Percentiles rank a stretch among this genome's conserved stretches.
Conservation (phyloP, 768 basidiomycete species). For the Rhizopogon roseolus region DNA sequence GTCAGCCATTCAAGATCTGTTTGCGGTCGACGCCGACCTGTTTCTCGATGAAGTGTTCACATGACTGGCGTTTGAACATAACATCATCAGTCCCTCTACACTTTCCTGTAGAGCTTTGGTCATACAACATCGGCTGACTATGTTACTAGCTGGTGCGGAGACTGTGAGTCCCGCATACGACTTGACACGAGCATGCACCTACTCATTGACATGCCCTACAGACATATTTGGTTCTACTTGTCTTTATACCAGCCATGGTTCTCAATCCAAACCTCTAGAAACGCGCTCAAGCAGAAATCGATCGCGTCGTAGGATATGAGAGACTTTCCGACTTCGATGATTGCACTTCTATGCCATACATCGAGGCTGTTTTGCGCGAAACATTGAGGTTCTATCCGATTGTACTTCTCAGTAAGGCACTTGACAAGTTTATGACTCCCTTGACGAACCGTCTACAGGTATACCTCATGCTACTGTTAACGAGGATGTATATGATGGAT, state of each 20-base stretch:
- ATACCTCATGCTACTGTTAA: slow-evolving; percentile 3
- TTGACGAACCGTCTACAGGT: slow-evolving; percentile 6
- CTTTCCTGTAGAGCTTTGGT: too few species aligned
- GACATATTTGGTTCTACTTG: slow-evolving; percentile 6
- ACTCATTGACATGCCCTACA: background rate
- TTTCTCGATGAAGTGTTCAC: too few species aligned
- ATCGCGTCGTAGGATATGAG: slow-evolving; percentile 5
- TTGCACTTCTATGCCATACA: too few species aligned
- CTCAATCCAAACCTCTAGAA: slow-evolving; percentile 8
- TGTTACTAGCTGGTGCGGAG: background rate
- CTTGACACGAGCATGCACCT: background rate
- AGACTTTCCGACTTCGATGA: slow-evolving; percentile 8
- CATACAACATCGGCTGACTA: background rate
- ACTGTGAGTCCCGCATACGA: slow-evolving; percentile 1
- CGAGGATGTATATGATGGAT: slow-evolving; percentile 8
- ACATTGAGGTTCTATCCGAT: too few species aligned
- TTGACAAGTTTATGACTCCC: too few species aligned
- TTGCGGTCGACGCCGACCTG: too few species aligned
- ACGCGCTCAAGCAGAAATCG: slow-evolving; percentile 11
- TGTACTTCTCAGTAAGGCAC: too few species aligned
- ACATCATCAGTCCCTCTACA: too few species aligned
- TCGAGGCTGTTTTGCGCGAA: too few species aligned
- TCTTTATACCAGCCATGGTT: slow-evolving; percentile 12
- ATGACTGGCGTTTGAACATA: too few species aligned
- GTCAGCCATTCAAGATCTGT: too few species aligned